A percentile compares a stretch with the other conserved stretches of the same genome.
Evolutionary conservation across 352 stramenopile species (phyloP).

Genomic region (Phytophthora ohioensis): DNA sequence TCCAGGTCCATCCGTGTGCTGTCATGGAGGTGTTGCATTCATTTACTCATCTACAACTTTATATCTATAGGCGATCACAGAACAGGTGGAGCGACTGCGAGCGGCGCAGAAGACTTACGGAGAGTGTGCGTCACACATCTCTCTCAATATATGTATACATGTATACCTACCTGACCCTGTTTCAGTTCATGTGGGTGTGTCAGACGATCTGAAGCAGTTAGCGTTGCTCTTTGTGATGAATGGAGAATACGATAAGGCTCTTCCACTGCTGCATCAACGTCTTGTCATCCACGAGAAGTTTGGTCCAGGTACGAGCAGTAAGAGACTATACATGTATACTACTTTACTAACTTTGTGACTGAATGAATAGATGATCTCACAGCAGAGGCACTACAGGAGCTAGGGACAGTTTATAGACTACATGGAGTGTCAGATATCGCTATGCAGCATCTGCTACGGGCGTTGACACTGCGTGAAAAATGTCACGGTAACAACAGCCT

Average conservation of each 20-base stretch:
- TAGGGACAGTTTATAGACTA: constrained; percentile 78
- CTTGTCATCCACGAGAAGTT: constrained; percentile 89
- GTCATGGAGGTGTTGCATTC: background rate
- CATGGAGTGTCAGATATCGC: constrained; percentile 59
- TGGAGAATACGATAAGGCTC: constrained; percentile 68
- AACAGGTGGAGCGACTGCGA: constrained; percentile 56
- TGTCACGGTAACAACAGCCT: constrained; percentile 64
- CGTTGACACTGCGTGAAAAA: constrained; percentile 51
- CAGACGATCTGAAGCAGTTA: constrained; percentile 75
- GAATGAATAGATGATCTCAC: constrained; percentile 58
- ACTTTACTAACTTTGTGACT: constrained; percentile 7
- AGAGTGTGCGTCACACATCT: constrained; percentile 50
- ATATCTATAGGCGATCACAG: constrained; percentile 48
- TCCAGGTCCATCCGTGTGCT: constrained; percentile 29
- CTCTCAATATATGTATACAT: background rate
- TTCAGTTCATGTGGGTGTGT: constrained; percentile 59
- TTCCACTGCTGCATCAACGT: constrained; percentile 73
- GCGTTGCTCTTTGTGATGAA: constrained; percentile 78
- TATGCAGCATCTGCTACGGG: constrained; percentile 67
- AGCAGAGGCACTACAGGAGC: constrained; percentile 69
- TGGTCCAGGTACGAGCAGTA: constrained; percentile 53
- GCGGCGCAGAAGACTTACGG: constrained; percentile 55
- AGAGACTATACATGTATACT: background rate
- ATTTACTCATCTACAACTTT: background rate
- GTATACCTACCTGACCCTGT: background rate